Conservation (phyloP, 1,284 basidiomycete species). For the Flammula alnicola region DNA sequence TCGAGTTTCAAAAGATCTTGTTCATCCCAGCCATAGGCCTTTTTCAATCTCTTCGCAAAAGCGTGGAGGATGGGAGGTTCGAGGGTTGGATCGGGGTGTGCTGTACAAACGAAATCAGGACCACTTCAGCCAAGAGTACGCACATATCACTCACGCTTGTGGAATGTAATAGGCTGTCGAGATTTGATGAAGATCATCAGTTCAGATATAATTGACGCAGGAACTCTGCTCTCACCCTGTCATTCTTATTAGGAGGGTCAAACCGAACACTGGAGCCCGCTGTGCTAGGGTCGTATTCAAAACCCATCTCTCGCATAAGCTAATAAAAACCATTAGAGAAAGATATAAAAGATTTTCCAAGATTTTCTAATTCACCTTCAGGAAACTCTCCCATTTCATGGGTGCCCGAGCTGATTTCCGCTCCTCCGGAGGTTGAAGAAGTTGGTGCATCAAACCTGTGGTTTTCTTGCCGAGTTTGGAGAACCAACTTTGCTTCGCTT, state of each 20-base stretch:
- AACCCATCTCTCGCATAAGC: constrained; percentile 81
- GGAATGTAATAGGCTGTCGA: constrained; percentile 69
- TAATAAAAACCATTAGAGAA: constrained; percentile 32
- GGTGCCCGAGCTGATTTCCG: constrained; percentile 57
- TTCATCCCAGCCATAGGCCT: constrained; percentile 72
- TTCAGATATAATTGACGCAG: neutral
- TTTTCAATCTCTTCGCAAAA: constrained; percentile 62
- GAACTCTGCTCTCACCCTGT: constrained; percentile 44
- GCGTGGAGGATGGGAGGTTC: constrained; percentile 53
- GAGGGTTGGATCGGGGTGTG: constrained; percentile 74
- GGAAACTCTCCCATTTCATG: constrained; percentile 74
- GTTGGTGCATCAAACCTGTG: constrained; percentile 60
- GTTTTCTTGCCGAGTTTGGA: constrained; percentile 62
- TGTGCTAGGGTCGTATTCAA: constrained; percentile 70
- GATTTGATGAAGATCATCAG: neutral
- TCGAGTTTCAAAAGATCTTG: constrained; percentile 52
- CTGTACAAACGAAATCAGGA: constrained; percentile 38
- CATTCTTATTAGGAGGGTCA: constrained; percentile 65
- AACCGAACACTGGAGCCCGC: constrained; percentile 84
- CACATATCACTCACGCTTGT: constrained; percentile 61
- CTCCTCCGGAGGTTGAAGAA: constrained; percentile 60
- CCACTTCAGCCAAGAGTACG: neutral
- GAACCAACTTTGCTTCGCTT: constrained; percentile 58
- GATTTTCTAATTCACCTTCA: constrained; percentile 34
- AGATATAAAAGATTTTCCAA: neutral